A percentile compares a stretch with the other conserved stretches of the same genome.
phyloP scores from a whole-genome alignment of 805 yeast species.

The Metschnikowia hibisci region DNA sequence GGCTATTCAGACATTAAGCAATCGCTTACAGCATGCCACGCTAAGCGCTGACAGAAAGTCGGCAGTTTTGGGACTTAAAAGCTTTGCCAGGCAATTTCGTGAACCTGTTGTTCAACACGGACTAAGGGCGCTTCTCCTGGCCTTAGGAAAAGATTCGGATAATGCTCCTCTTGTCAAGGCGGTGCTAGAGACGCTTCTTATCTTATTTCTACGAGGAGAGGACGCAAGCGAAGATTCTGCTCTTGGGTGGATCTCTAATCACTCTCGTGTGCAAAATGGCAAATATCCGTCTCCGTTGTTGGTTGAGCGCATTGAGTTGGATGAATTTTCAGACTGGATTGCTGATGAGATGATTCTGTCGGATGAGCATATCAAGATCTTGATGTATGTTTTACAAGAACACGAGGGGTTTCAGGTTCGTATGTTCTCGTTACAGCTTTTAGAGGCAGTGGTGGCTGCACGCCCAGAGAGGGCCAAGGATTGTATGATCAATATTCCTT shows the following conservation, averaged over 20 bases:
- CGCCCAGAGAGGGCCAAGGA: slow-evolving; percentile 74
- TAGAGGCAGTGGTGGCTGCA: slow-evolving; percentile 78
- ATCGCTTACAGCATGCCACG: slow-evolving; percentile 78
- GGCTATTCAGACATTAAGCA: slow-evolving; percentile 84
- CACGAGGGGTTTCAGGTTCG: slow-evolving; percentile 69
- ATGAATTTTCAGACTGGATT: slow-evolving; percentile 90
- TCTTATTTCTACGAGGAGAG: slow-evolving; percentile 71
- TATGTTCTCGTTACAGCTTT: slow-evolving; percentile 75
- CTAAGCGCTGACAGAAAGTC: slow-evolving; percentile 82
- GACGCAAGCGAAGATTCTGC: slow-evolving; percentile 59
- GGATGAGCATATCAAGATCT: slow-evolving; percentile 23
- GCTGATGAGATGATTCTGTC: slow-evolving; percentile 85
- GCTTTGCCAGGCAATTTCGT: slow-evolving; percentile 82
- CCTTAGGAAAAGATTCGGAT: slow-evolving; percentile 60
- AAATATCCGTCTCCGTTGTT: slow-evolving; percentile 73
- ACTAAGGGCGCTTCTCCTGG: slow-evolving; percentile 63
- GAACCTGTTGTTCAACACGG: slow-evolving; percentile 90
- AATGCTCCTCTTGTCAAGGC: slow-evolving; percentile 75
- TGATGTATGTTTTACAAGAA: slow-evolving; percentile 44
- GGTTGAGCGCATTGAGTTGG: slow-evolving; percentile 54
- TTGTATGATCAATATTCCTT: slow-evolving; percentile 64
- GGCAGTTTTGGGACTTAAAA: slow-evolving; percentile 84
- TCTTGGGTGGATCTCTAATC: slow-evolving; percentile 69
- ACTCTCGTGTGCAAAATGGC: slow-evolving; percentile 69
- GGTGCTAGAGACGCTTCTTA: slow-evolving; percentile 76